Evolutionary conservation across 352 stramenopile genomes (phyloP).

Genomic region (Thalassiosira mediterranea): DNA sequence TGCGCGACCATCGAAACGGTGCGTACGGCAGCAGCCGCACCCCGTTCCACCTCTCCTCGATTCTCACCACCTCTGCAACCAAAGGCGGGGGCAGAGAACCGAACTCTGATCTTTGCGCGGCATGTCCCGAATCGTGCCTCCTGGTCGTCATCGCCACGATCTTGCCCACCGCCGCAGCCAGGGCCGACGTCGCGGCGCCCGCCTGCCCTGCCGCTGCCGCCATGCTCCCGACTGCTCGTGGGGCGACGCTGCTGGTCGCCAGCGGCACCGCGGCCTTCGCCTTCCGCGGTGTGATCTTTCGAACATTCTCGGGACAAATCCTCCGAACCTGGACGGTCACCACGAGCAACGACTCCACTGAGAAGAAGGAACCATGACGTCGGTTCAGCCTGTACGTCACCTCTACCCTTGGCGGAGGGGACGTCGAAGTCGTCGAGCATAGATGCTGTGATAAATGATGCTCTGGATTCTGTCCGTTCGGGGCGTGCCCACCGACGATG

Average conservation of each 20-base stretch:
- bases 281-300: conserved; percentile 5
- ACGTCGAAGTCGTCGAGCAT: background rate
- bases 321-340: conserved; percentile 41
- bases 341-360: conserved; percentile 25
- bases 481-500: conserved; percentile 12
- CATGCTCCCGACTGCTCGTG: background rate
- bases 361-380: conserved; percentile 25
- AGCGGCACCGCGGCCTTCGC: conserved; percentile 24
- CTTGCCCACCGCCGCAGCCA: conserved; percentile 3
- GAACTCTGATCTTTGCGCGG: background rate
- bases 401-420: conserved; percentile 35
- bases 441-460: conserved; percentile 5
- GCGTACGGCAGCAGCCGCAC: conserved; percentile 27
- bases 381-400: conserved; percentile 47
- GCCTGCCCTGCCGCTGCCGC: background rate
- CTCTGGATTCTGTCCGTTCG: conserved; percentile 11
- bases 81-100: conserved; percentile 1
- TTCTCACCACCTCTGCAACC: conserved; percentile 44
- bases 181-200: background rate
- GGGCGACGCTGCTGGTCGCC: conserved; percentile 29
- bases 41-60: conserved; percentile 52
- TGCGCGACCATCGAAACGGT: conserved; percentile 42
- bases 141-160: conserved; percentile 1
- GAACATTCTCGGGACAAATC: conserved; percentile 10
- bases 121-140: background rate